Base-by-base conservation (phyloP, 257 asterid species). In the Avicennia marina region DNA sequence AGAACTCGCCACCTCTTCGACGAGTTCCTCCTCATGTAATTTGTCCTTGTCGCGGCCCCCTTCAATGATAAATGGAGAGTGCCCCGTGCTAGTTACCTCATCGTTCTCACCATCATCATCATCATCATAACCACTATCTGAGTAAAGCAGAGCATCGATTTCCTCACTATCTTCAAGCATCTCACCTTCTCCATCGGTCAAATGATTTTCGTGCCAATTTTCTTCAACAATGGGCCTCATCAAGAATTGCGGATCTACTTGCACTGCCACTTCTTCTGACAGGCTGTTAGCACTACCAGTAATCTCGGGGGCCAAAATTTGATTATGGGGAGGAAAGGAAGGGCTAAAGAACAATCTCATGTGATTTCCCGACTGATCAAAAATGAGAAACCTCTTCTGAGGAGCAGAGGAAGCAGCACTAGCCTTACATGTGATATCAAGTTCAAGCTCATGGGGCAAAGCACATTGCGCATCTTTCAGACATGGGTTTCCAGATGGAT, bases 81-180 rank as follows among this genome's bases (percentile, higher is more conserved):
- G 85, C 25, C 62, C 79, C 36, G 79, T 72, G 78, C 93, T 83
- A 49, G 78, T 73, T 71, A 83, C 80, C 63, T 79, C 90, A 68
- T 82, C 87, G 55, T 71, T 61, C 45, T 60, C 84, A 69, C 50
- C 62, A 70, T 50, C 72, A 43, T 67, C 75, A 32, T 39, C 52
- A 24, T 62, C 60, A 46, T 60, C 75, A 22, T 61, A 64, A 52
- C 66, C 69, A 36, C 73, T 74, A 66, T 74, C 81, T n/a, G 87
- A 81, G 76, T 72, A 76, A 16, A 83, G 85, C 50, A 83, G 70
- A 4, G 88, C 93, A 66, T 80, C 43, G 59, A 83, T 72, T 45
- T 83, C 93, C 11, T 77, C 85, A 11, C 79, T 64, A 63, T 83
- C 83, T 70, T 83, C 91, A 26, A 41, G 78, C 69, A 60, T 67